Evolutionary conservation across 306 rosid genomes (phyloP).

Genomic region (Cicer yamashitae): DNA sequence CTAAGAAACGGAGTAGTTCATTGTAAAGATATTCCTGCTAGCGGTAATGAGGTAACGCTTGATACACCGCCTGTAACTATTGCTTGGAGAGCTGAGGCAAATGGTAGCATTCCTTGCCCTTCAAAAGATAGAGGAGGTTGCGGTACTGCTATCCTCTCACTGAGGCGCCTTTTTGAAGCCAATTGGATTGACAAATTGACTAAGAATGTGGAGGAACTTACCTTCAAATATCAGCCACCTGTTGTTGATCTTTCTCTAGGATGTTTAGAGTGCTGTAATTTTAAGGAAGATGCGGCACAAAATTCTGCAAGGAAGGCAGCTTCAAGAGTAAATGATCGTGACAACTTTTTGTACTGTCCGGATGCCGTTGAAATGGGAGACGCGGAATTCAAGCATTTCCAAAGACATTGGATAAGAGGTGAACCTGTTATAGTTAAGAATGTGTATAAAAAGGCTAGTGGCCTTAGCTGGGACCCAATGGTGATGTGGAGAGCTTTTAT

Average conservation of each 20-base stretch:
- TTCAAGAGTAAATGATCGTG: constrained; percentile 53
- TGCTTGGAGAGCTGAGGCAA: constrained; percentile 57
- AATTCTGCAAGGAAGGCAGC: constrained; percentile 62
- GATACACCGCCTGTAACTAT: constrained; percentile 37
- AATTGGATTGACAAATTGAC: constrained; percentile 61
- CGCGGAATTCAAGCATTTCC: constrained; percentile 59
- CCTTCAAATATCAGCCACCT: constrained; percentile 53
- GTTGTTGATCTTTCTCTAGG: constrained; percentile 50
- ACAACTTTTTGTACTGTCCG: constrained; percentile 66
- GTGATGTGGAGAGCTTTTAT: constrained; percentile 75
- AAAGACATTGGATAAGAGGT: constrained; percentile 68
- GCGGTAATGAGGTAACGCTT: constrained; percentile 34
- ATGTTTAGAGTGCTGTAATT: constrained; percentile 53
- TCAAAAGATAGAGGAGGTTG: constrained; percentile 67
- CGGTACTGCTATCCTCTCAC: constrained; percentile 52
- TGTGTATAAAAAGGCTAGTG: constrained; percentile 57
- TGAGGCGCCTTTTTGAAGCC: constrained; percentile 59
- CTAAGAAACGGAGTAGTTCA: constrained; percentile 56
- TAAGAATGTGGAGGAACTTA: constrained; percentile 51
- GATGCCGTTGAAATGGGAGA: constrained; percentile 52
- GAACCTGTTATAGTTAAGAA: constrained; percentile 68
- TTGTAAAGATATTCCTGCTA: constrained; percentile 43
- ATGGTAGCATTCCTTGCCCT: constrained; percentile 65
- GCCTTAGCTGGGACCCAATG: constrained; percentile 84
- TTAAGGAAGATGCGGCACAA: constrained; percentile 38